These are phyloP conservation scores for Phytomonas sp. DNA, from an alignment of 208 protist species.

Conservation along the genomic window DNA sequence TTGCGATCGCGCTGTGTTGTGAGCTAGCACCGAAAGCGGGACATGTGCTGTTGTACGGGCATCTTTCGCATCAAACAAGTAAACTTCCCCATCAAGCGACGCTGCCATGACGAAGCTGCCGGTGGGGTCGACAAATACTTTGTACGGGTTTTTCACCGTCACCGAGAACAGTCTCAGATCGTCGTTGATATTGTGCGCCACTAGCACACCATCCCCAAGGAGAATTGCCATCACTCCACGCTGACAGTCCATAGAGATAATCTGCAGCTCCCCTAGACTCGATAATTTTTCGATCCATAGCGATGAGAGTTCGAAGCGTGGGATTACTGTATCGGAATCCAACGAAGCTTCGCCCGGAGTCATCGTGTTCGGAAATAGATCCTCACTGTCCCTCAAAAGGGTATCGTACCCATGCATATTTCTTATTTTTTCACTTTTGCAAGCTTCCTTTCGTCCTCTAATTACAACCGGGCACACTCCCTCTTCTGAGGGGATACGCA, in stretches of 20 bases:
- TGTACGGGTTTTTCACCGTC: conserved; percentile 46
- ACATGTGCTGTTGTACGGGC: conserved; percentile 13
- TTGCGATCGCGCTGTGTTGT: conserved; percentile 8
- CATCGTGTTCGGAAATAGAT: neutral
- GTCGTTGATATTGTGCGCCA: conserved; percentile 33
- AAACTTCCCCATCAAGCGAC: conserved; percentile 48
- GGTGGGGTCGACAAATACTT: conserved; percentile 61
- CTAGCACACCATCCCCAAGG: conserved; percentile 27
- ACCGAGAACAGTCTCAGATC: conserved; percentile 25
- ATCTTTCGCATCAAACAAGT: conserved; percentile 32
- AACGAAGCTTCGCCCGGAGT: neutral
- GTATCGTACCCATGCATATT: neutral
- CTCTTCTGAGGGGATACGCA: neutral
- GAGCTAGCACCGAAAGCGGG: neutral
- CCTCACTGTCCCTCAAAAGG: neutral
- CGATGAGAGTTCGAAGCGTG: conserved; percentile 13
- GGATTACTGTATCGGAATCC: conserved; percentile 12
- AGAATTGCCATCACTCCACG: conserved; percentile 45
- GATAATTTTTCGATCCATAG: neutral
- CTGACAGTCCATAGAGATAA: conserved; percentile 47
- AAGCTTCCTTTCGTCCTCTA: neutral
- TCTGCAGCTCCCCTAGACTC: conserved; percentile 5
- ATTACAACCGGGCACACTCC: neutral
- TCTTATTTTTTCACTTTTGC: neutral
- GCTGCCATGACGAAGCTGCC: conserved; percentile 39